A percentile compares a stretch with the other conserved stretches of the same genome.
These are phyloP conservation scores for Penicillium sp. DNA, from an alignment of 2,329 filamentous ascomycete species.

Conservation along the genomic window DNA sequence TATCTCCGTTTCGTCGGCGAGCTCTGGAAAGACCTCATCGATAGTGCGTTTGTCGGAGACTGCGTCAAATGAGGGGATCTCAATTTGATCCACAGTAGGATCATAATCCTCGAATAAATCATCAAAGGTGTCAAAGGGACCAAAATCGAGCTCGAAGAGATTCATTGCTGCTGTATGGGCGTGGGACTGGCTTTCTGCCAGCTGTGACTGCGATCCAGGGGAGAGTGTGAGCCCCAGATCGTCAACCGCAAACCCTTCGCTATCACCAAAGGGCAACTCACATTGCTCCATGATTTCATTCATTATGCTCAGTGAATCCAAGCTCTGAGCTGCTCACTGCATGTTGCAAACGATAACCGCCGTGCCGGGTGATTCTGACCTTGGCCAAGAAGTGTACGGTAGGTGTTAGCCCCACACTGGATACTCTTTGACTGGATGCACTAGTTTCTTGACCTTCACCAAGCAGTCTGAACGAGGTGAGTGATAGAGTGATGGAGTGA, in stretches of 20 bases:
- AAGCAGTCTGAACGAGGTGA: background rate
- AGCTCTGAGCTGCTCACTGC: constrained; percentile 1
- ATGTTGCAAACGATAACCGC: background rate
- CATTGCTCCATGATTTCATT: constrained; percentile 12
- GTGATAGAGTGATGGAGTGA: too few species aligned
- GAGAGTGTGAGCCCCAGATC: constrained; percentile 51
- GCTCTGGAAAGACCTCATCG: constrained; percentile 30
- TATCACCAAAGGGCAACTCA: constrained; percentile 27
- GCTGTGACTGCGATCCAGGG: constrained; percentile 41
- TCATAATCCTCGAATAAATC: constrained; percentile 7
- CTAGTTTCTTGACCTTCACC: background rate
- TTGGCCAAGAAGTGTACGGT: background rate
- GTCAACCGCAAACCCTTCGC: constrained; percentile 31
- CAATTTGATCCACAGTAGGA: constrained; percentile 20
- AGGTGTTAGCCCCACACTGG: background rate
- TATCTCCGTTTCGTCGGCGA: constrained; percentile 16
- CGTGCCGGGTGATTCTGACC: background rate
- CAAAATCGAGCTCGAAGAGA: background rate
- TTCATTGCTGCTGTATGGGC: constrained; percentile 19
- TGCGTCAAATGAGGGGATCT: background rate
- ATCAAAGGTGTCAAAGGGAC: constrained; percentile 4
- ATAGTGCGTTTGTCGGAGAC: constrained; percentile 26
- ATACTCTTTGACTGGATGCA: background rate
- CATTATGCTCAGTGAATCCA: constrained; percentile 3
- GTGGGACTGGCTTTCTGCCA: constrained; percentile 3